Evolutionary conservation across 2,329 filamentous ascomycete genomes (phyloP), one percentile per base, ranked within the genome.

Genomic region (Trichoderma koningii): DNA sequence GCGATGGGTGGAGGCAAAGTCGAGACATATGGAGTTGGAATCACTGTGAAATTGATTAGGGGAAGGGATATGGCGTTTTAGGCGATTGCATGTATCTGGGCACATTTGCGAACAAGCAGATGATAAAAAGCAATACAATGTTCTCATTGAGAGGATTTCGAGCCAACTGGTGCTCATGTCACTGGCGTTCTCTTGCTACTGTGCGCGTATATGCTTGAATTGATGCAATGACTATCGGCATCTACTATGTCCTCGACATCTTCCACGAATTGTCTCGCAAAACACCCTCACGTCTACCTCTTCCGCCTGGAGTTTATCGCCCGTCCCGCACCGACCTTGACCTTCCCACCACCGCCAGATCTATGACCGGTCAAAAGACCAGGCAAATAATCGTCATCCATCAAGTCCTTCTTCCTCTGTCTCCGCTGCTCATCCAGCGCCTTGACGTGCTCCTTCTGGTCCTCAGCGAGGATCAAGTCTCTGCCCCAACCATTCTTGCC

Each of bases 341-440:
- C 86, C 77, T 86, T 89, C 0, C 89, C 90, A 2, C 86, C 85
- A 5, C 78, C 79, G 52, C 84, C 85, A 7, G 75, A 83, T 69
- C 94, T 83, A 72, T 93, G 87, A 0, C 95, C 95, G 0, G 87
- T 95, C 73, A 99, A 74, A 55, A 99, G 91, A 41, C 87, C 83
- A 0, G 95, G 95, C 68, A 98, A 78, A 75, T 93, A 96, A 77
- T 99, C 94, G 74, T 96, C 89, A 74, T 98, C 94, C 94, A 98
- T 96, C 64, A 97, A 79, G 77, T 97, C 92, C 73, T 87, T 88
- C 75, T 91, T 87, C 73, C 88, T 89, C 61, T 80, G 81, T 71
- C 89, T 86, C 71, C 84, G 85, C 74, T 90, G 85, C 70, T 88
- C 84, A 3, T 83, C 84, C 17, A 85, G 76, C 61, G 88, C 88